Base-by-base conservation (phyloP, 306 rosid species). In the Sicyos baderoa region DNA sequence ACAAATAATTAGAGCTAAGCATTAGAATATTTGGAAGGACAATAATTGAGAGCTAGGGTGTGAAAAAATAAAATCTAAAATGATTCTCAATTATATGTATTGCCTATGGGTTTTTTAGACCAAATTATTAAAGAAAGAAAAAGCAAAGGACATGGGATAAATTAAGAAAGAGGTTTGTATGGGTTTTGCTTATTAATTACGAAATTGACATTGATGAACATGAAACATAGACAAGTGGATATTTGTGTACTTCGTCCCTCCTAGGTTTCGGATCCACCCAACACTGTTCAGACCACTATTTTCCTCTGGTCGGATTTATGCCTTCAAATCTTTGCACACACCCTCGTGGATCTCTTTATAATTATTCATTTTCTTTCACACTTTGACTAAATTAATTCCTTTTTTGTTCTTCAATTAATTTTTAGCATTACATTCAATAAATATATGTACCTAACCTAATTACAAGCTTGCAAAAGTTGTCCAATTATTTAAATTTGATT, bases 241-340 rank as follows among this genome's bases (percentile, higher is more conserved):
- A 51, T 63, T 32, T 63, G 0, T 63, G 70, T 64, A 19, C 70
- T 64, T 64, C 37, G 37, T 32, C 37, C 4, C 37, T 32, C 37
- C 5, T 32, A 32, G 68, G 68, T 27, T 40, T 40, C 51, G 15
- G 29, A 62, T 62, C 70, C 4, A 64, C 70, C 70, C 53, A 19
- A 64, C 70, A 64, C 70, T 44, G 53, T 64, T 64, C 70, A 42
- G 70, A 64, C 70, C 70, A 13, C 53, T 52, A 42, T 44, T 35
- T 35, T 35, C 3, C 53, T 44, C 4, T 64, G 70, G 70, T 64
- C 70, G 70, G 70, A 44, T 42, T 64, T 64, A 4, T 64, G 52
- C 70, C 70, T 13, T 62, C 12, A 62, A 18, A 62, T 62, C 66
- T 59, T n/a, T 15, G 8, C 65, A 59, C 50, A 62, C 50, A 5